Percentiles rank a stretch among this genome's conserved stretches.
Evolutionary conservation across 257 asterid species (phyloP).

Genomic region (Petunia secreta): DNA sequence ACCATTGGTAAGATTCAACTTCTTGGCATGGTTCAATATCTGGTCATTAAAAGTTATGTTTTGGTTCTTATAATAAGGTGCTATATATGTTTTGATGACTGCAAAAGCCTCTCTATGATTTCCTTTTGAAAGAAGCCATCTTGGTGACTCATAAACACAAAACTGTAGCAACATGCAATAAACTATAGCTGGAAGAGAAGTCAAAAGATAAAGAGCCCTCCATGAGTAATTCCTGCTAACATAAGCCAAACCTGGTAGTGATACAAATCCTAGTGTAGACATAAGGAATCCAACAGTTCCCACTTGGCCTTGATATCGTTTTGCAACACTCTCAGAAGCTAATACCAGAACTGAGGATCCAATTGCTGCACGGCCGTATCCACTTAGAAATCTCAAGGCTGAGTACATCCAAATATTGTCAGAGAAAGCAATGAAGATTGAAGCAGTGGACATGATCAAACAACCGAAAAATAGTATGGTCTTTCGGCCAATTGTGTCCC

Average conservation of each 20-base stretch:
- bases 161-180: constrained; percentile 45
- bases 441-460: constrained; percentile 44
- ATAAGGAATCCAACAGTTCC: constrained; percentile 46
- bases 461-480: constrained; percentile 44
- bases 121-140: constrained; percentile 50
- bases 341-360: constrained; percentile 50
- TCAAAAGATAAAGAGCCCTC: constrained; percentile 49
- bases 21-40: not conserved
- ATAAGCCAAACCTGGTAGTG: constrained; percentile 51
- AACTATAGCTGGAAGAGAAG: constrained; percentile 37
- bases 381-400: constrained; percentile 42
- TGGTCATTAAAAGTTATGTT: not conserved
- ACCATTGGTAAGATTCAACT: not conserved
- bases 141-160: constrained; percentile 50
- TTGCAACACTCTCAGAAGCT: constrained; percentile 52
- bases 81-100: constrained; percentile 14
- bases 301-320: constrained; percentile 45
- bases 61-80: not conserved
- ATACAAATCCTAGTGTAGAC: constrained; percentile 50
- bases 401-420: constrained; percentile 54
- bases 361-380: constrained; percentile 47
- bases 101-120: constrained; percentile 29
- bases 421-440: constrained; percentile 41
- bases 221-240: constrained; percentile 42
- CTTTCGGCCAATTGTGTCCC: constrained; percentile 52